Conservation (phyloP, 1,284 basidiomycete genomes). For the Sutorius eximius region DNA sequence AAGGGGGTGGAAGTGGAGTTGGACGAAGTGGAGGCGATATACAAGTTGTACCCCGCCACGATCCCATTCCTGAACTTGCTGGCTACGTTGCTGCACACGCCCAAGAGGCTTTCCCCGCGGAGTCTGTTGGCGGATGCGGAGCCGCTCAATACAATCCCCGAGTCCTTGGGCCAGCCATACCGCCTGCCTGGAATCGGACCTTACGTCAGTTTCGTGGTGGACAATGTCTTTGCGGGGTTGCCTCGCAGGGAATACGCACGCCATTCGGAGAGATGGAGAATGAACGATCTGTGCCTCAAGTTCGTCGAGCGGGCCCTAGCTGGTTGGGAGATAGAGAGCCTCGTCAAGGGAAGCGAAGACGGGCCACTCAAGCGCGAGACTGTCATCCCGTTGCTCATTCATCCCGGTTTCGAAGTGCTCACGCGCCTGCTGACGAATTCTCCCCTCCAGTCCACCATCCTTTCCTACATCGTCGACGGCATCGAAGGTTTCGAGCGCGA, state of each 20-base stretch:
- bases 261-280: conserved; percentile 81
- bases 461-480: conserved; percentile 80
- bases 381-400: conserved; percentile 58
- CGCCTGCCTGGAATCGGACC: conserved; percentile 75
- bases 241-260: conserved; percentile 72
- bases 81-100: conserved; percentile 75
- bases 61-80: conserved; percentile 87
- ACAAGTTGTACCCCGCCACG: conserved; percentile 82
- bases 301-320: conserved; percentile 86
- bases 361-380: conserved; percentile 50
- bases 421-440: conserved; percentile 76
- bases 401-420: conserved; percentile 87
- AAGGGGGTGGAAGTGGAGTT: conserved; percentile 80
- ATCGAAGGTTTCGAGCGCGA: conserved; percentile 75
- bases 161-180: conserved; percentile 72
- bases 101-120: conserved; percentile 63
- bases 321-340: conserved; percentile 74
- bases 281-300: conserved; percentile 81
- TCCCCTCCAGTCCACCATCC: conserved; percentile 67
- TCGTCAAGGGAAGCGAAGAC: conserved; percentile 55
- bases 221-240: conserved; percentile 80
- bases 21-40: conserved; percentile 81
- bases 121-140: conserved; percentile 62
- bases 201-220: conserved; percentile 83
- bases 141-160: conserved; percentile 72